Evolutionary conservation across 352 stramenopile genomes (phyloP), one percentile per base, ranked within the genome.

Genomic region (Albugo laibachii): DNA sequence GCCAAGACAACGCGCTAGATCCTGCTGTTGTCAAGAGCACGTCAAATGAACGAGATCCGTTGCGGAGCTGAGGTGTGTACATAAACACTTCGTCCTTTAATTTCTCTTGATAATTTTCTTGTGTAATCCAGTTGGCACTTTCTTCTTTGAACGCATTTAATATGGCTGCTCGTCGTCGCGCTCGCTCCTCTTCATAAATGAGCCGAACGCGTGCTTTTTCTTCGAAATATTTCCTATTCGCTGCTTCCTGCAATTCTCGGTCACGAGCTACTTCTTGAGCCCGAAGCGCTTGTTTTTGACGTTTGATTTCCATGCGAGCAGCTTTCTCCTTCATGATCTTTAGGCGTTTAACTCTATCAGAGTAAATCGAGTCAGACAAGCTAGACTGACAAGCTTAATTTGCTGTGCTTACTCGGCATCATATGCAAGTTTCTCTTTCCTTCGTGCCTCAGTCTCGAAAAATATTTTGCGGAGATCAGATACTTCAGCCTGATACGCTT

Each of bases 261-360:
- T 91, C 77, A 24, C 63, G 66, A 49, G 67, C 74, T 6, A 91
- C 74, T 52, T 91, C 77, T 57, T 76, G 68, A 37, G 77, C 77
- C 39, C 77, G 74, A 41, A 87, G 80, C 18, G 63, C 74, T 61
- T 91, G 74, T 58, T 87, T 69, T 61, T 91, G 74, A 19, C 72
- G 74, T 66, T 91, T 91, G 55, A 86, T 80, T 53, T 83, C 74
- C 65, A 91, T 68, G 56, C 77, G 72, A 42, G 74, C 72, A 11
- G 77, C 74, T 66, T 91, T 91, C 47, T 76, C 74, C 61, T 87
- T 87, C 68, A 86, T 80, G 48, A 91, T 84, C 54, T 74, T 83
- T 55, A 71, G 54, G 39, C 74, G 72, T 54, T 91, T 71, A 14
- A 75, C 60, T 49, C 74, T 86, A 46, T 21, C 19, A 40, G 27